Evolutionary conservation across 495 filamentous ascomycete genomes (phyloP).

Genomic region (Hypoxylon fuscum): DNA sequence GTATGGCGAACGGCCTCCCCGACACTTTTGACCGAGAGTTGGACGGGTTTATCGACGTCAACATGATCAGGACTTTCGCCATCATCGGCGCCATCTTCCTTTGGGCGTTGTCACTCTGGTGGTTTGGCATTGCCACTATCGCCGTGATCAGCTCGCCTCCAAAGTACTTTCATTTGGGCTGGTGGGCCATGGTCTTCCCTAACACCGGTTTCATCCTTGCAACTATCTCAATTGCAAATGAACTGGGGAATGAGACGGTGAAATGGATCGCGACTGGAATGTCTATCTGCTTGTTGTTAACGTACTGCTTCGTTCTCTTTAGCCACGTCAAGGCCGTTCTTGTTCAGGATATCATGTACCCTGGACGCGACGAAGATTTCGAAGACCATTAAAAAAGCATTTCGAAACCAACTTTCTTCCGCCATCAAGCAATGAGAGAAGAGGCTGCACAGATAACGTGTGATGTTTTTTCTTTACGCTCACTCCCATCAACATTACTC

Average conservation of each 20-base stretch:
- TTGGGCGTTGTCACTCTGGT: slow-evolving; percentile 77
- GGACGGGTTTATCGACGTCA: slow-evolving; percentile 41
- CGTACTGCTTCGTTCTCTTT: slow-evolving; percentile 66
- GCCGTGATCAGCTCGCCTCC: slow-evolving; percentile 60
- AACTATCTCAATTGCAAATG: slow-evolving; percentile 57
- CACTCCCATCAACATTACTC: slow-evolving; percentile 16
- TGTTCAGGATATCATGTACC: slow-evolving; percentile 68
- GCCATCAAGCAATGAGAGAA: slow-evolving; percentile 7
- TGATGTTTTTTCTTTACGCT: slow-evolving; percentile 28
- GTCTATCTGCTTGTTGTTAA: slow-evolving; percentile 62
- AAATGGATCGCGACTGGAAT: slow-evolving; percentile 59
- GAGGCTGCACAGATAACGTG: slow-evolving; percentile 33
- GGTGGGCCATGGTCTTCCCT: slow-evolving; percentile 69
- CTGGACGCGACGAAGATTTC: slow-evolving; percentile 70
- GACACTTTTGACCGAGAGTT: slow-evolving; percentile 44
- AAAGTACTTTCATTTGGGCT: slow-evolving; percentile 62
- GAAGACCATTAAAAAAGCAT: slow-evolving; percentile 36
- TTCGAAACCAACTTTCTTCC: slow-evolving; percentile 1
- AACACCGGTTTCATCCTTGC: slow-evolving; percentile 66
- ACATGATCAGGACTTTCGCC: slow-evolving; percentile 62
- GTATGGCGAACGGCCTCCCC: slow-evolving; percentile 63
- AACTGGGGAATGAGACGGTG: slow-evolving; percentile 51
- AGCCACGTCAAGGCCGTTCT: slow-evolving; percentile 64
- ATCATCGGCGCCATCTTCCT: slow-evolving; percentile 67
- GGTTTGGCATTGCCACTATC: slow-evolving; percentile 68